These are phyloP conservation scores for Colletotrichum orchidophilum DNA, from an alignment of 2,329 filamentous ascomycete genomes.

Conservation along the genomic window DNA sequence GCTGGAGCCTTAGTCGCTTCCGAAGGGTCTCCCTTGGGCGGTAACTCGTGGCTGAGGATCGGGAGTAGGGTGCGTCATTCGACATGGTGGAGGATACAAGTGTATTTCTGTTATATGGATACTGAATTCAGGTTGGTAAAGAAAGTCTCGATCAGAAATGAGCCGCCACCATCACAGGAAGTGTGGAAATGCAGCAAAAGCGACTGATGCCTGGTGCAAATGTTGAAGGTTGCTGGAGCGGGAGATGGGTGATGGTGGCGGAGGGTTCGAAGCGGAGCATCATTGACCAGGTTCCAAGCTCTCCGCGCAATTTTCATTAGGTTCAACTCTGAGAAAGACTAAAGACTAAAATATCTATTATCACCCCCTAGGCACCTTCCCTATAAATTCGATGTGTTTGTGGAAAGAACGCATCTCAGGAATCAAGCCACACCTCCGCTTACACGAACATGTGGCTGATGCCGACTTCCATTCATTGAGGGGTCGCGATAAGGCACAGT, in stretches of 20 bases:
- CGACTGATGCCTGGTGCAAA: not conserved
- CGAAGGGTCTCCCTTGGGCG: not conserved
- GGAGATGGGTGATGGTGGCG: not conserved
- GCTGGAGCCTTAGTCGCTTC: not conserved
- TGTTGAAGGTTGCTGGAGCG: not conserved
- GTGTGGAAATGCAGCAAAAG: not conserved
- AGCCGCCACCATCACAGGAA: not conserved
- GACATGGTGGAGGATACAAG: not conserved
- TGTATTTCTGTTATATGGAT: not conserved
- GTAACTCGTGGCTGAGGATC: not conserved
- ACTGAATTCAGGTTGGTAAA: not conserved
- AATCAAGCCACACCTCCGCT: conserved; percentile 8
- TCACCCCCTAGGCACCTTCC: not conserved
- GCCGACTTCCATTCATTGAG: not conserved
- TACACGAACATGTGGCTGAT: not conserved
- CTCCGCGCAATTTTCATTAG: not conserved
- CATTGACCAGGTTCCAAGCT: not conserved
- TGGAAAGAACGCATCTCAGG: not conserved
- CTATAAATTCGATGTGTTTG: not conserved
- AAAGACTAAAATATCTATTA: too few relatives aligned
- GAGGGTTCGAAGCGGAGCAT: not conserved
- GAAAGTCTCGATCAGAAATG: not conserved
- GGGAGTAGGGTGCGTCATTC: not conserved
- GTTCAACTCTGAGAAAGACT: not conserved
- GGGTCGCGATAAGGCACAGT: not conserved